phyloP scores from a whole-genome alignment of 2,329 filamentous ascomycete species.

The Didymellaceae sp. region DNA sequence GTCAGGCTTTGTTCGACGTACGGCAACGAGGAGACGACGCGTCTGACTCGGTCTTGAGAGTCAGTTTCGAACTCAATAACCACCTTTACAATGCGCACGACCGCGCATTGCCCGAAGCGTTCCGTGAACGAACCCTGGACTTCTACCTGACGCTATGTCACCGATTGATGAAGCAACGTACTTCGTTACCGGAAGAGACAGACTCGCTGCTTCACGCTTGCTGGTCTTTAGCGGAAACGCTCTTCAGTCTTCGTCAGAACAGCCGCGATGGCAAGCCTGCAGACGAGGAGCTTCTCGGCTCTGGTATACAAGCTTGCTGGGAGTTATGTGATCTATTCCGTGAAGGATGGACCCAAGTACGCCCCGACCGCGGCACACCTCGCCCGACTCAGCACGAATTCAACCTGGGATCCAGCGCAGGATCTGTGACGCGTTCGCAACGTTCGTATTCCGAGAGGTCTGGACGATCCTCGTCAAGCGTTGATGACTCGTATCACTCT shows the following conservation, averaged over 20 bases:
- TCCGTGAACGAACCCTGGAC: conserved; percentile 87
- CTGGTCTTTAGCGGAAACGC: conserved; percentile 90
- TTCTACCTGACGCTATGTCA: conserved; percentile 96
- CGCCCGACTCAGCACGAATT: conserved; percentile 80
- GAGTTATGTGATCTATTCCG: conserved; percentile 92
- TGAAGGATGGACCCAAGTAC: conserved; percentile 87
- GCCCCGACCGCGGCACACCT: conserved; percentile 85
- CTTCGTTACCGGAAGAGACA: conserved; percentile 77
- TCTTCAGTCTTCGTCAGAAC: conserved; percentile 88
- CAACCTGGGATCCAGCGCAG: conserved; percentile 39
- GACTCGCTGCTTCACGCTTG: conserved; percentile 84
- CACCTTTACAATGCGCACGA: conserved; percentile 94
- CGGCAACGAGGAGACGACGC: conserved; percentile 77
- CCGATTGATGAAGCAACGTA: conserved; percentile 92
- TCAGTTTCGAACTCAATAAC: conserved; percentile 95
- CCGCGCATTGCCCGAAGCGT: conserved; percentile 80
- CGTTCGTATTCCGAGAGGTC: conserved; percentile 45
- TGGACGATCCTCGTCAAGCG: conserved; percentile 50
- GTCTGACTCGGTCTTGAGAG: conserved; percentile 84
- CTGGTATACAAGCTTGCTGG: conserved; percentile 92
- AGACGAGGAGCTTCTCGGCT: conserved; percentile 84
- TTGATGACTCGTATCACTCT: conserved; percentile 54
- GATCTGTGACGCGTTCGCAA: conserved; percentile 45
- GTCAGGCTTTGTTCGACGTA: conserved; percentile 88
- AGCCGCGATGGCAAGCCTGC: conserved; percentile 73